phyloP scores from a whole-genome alignment of 2,329 filamentous ascomycete species.

The Myriosclerotinia curreyana region DNA sequence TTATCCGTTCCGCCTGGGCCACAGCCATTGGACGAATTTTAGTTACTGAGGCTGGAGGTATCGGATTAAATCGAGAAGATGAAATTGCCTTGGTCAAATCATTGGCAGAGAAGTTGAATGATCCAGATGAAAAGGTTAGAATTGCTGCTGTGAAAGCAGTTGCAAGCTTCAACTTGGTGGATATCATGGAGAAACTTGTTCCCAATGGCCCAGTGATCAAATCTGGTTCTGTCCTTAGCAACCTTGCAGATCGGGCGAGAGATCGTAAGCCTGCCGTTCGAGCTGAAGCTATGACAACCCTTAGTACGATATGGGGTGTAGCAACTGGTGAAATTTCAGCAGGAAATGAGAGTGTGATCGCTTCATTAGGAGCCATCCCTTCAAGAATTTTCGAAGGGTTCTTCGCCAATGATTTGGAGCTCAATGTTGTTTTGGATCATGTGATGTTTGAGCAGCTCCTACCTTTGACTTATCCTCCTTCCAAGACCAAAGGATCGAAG shows the following conservation, averaged over 20 bases:
- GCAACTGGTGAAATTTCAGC: constrained; percentile 81
- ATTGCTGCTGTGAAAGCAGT: constrained; percentile 85
- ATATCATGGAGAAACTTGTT: constrained; percentile 80
- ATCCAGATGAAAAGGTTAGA: constrained; percentile 87
- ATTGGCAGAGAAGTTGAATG: constrained; percentile 76
- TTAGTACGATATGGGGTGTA: constrained; percentile 91
- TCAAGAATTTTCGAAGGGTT: constrained; percentile 81
- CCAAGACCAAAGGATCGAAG: constrained; percentile 61
- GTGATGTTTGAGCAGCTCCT: constrained; percentile 84
- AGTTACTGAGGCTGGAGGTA: constrained; percentile 85
- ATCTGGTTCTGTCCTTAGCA: constrained; percentile 73
- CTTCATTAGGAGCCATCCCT: constrained; percentile 77
- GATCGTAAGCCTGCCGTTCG: constrained; percentile 81
- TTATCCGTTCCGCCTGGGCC: constrained; percentile 83
- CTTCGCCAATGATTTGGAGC: constrained; percentile 84
- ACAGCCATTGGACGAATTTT: constrained; percentile 81
- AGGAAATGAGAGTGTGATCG: constrained; percentile 71
- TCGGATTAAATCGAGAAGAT: constrained; percentile 80
- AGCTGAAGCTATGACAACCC: constrained; percentile 78
- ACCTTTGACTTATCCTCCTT: constrained; percentile 82
- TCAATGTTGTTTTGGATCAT: constrained; percentile 79
- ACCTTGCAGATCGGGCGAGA: constrained; percentile 81
- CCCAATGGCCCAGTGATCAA: constrained; percentile 71
- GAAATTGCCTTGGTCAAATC: constrained; percentile 71
- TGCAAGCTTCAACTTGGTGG: constrained; percentile 73